A percentile compares a stretch with the other conserved stretches of the same genome.
phyloP scores from a whole-genome alignment of 495 filamentous ascomycete genomes.

The Trypethelium eluteriae region DNA sequence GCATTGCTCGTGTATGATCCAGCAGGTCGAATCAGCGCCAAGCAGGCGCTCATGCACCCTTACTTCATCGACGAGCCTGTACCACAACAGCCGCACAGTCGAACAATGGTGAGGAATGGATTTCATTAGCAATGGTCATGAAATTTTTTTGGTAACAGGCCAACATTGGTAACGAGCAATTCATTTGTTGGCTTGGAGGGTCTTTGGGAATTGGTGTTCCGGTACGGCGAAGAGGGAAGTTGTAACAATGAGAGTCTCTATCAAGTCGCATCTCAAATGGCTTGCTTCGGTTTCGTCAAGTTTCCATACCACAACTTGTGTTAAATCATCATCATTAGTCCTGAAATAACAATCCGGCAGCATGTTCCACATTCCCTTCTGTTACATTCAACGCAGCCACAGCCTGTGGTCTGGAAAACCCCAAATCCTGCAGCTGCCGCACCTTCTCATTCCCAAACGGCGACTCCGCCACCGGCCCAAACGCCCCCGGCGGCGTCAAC shows the following conservation, averaged over 20 bases:
- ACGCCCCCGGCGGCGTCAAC: conserved; percentile 5
- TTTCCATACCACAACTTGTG: not conserved
- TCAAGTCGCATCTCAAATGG: not conserved
- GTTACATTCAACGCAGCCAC: conserved; percentile 73
- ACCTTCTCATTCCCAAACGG: conserved; percentile 55
- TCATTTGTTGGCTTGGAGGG: conserved; percentile 1
- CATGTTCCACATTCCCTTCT: conserved; percentile 76
- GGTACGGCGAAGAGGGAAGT: not conserved
- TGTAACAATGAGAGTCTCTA: not conserved
- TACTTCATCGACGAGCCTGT: conserved; percentile 66
- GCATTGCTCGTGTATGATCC: conserved; percentile 85
- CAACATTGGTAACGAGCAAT: not conserved
- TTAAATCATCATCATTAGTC: conserved; percentile 10
- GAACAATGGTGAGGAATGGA: conserved; percentile 21
- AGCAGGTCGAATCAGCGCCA: conserved; percentile 85
- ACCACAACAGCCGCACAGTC: conserved; percentile 31
- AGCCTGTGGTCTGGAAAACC: conserved; percentile 69
- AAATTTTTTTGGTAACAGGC: not conserved
- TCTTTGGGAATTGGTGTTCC: not conserved
- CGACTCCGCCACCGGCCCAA: conserved; percentile 3
- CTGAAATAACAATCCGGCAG: conserved; percentile 74
- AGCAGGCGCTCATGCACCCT: conserved; percentile 85
- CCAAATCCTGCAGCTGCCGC: conserved; percentile 67
- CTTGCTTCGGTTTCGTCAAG: not conserved
- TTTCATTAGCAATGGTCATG: conserved; percentile 18